These are phyloP conservation scores for Aciculosporium take DNA, from an alignment of 2,329 filamentous ascomycete species.

Conservation along the genomic window DNA sequence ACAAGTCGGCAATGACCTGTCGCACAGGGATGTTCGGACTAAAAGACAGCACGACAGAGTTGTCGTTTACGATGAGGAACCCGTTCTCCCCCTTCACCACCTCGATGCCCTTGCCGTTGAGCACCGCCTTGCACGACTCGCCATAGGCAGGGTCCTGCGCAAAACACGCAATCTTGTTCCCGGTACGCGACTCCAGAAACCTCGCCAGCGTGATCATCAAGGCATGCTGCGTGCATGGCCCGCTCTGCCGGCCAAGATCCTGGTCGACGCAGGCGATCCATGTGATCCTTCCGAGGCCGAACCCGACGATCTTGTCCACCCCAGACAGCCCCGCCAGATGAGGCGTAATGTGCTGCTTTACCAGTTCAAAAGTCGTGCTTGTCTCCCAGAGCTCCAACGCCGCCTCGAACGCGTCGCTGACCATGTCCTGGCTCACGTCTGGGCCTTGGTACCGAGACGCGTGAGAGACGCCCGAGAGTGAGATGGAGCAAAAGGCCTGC, in stretches of 20 bases:
- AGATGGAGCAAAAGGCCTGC: background rate
- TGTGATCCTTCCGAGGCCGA: background rate
- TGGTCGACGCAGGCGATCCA: background rate
- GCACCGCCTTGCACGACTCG: conserved; percentile 1
- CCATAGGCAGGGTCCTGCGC: conserved; percentile 9
- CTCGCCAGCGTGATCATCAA: conserved; percentile 4
- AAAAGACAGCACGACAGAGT: conserved; percentile 9
- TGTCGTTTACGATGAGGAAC: conserved; percentile 10
- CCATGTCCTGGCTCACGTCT: background rate
- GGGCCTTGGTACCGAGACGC: too few species aligned
- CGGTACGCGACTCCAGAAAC: background rate
- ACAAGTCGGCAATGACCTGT: conserved; percentile 11
- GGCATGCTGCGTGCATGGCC: conserved; percentile 1
- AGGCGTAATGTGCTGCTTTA: background rate
- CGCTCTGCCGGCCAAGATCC: background rate
- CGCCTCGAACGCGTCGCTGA: background rate
- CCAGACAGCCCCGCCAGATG: background rate
- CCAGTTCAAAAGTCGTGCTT: background rate
- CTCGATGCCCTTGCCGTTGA: conserved; percentile 3
- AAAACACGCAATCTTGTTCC: conserved; percentile 1
- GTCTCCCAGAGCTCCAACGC: background rate
- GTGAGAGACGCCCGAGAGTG: background rate
- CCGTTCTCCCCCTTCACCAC: conserved; percentile 8
- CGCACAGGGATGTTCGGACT: conserved; percentile 10
- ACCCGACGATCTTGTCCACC: conserved; percentile 4